Percentiles rank a stretch among this genome's conserved stretches.
Conservation (phyloP, 2,329 filamentous ascomycete genomes). For the Fusarium globosum region DNA sequence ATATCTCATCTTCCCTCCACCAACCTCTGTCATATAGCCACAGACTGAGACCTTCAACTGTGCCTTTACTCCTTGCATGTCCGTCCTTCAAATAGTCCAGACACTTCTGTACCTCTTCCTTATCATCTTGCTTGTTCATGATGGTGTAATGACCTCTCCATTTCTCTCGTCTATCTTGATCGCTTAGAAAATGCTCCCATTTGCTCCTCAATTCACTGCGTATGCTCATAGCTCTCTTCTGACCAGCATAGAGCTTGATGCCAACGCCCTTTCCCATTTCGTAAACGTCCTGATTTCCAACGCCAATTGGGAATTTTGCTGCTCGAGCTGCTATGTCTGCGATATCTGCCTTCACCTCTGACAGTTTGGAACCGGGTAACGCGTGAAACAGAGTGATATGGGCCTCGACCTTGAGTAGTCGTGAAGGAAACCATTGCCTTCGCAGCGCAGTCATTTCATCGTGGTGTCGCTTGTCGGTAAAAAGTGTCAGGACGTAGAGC, state of each 20-base stretch:
- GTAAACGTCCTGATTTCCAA: constrained; percentile 5
- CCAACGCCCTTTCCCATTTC: constrained; percentile 31
- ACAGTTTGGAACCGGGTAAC: constrained; percentile 24
- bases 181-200: constrained; percentile 27
- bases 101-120: constrained; percentile 17
- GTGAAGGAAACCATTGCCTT: constrained; percentile 25
- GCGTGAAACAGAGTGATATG: constrained; percentile 36
- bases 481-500: constrained; percentile 25
- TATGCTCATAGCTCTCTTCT: constrained; percentile 1
- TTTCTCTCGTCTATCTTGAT: constrained; percentile 18
- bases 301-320: neutral
- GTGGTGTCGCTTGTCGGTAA: constrained; percentile 21
- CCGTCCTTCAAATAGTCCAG: neutral
- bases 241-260: constrained; percentile 14
- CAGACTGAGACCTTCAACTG: constrained; percentile 17
- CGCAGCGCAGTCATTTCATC: constrained; percentile 19
- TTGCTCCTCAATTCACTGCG: constrained; percentile 16
- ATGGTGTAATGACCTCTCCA: constrained; percentile 35
- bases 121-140: constrained; percentile 36
- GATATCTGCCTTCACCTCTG: constrained; percentile 17
- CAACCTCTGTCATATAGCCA: constrained; percentile 29
- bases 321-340: neutral
- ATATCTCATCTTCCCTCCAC: constrained; percentile 14
- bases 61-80: constrained; percentile 2
- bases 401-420: constrained; percentile 26